Base-by-base conservation (phyloP, 2,329 filamentous ascomycete species). In the Beauveria pseudobassiana region DNA sequence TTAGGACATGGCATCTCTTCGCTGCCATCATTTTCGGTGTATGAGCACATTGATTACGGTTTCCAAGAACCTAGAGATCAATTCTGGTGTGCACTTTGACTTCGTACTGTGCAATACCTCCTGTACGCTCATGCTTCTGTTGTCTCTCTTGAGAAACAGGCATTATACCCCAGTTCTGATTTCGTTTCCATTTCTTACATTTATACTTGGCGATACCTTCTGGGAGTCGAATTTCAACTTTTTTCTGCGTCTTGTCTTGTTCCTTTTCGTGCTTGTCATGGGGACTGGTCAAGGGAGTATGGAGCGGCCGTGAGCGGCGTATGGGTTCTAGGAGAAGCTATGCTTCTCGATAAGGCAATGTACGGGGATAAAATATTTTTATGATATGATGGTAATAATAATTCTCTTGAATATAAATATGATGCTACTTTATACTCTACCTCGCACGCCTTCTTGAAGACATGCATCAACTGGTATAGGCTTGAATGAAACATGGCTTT, bases 381-480 rank as follows among this genome's bases (percentile, higher is more conserved):
- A 60, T 46, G 57, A 60, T 55, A 49, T 56, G 51, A 62, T 54
- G 61, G 55, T 59, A 54, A 62, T 62, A 62, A 62, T 62, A 62
- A 57, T 62, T 59, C 50, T 56, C 24, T 58, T 52, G 54, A 28
- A 28, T 55, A 54, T 61, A 55, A 40, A 53, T 38, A 34, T 14
- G 30, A 14, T 34, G 30, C 30, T 34, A 34, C 30, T 34, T 14
- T 5, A 12, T 34, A 30, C 30, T 34, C 30, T 34, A 34, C 30
- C 30, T 14, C 14, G 30, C 5, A 14, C 30, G 10, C 30, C 30
- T 34, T 34, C 10, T 34, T 12, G 10, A 3, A 4, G 30, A 34
- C 30, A 14, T 3, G 12, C 10, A 34, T 5, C 3, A 34, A 14
- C 10, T 34, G 30, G 30, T 12, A 34, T 10, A 3, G 30, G 30